Evolutionary conservation across 2,329 filamentous ascomycete species (phyloP).

Genomic region (Colletotrichum sp.): DNA sequence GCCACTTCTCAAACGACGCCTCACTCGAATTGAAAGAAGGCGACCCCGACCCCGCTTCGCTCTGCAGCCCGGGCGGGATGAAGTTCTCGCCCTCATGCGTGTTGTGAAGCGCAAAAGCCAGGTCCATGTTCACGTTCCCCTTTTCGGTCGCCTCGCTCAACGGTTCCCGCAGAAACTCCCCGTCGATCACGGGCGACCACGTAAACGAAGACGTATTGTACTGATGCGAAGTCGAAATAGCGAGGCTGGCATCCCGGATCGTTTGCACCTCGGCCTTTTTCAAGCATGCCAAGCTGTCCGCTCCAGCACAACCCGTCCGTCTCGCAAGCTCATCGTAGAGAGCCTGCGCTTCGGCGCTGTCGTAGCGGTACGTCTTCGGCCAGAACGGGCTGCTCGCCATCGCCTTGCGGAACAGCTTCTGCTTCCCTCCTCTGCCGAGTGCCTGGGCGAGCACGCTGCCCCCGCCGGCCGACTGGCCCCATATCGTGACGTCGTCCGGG

Average conservation of each 20-base stretch:
- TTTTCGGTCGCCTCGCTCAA: constrained; percentile 48
- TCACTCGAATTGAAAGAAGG: constrained; percentile 54
- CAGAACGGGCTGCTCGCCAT: constrained; percentile 58
- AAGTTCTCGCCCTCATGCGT: constrained; percentile 69
- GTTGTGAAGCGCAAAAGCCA: constrained; percentile 64
- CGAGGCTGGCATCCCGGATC: constrained; percentile 56
- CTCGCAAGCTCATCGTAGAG: constrained; percentile 52
- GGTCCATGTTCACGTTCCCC: constrained; percentile 46
- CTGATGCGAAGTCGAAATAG: constrained; percentile 51
- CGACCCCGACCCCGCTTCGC: constrained; percentile 31
- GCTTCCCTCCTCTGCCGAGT: constrained; percentile 11
- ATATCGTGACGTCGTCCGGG: constrained; percentile 29
- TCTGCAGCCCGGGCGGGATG: constrained; percentile 53
- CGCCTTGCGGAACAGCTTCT: constrained; percentile 27
- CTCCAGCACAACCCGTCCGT: constrained; percentile 51
- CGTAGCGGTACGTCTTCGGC: constrained; percentile 62
- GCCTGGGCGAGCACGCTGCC: constrained; percentile 23
- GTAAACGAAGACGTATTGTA: constrained; percentile 63
- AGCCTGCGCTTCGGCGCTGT: constrained; percentile 54
- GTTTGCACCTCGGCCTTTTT: constrained; percentile 58
- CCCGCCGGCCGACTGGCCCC: constrained; percentile 32
- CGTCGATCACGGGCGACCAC: constrained; percentile 67
- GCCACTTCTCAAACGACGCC: constrained; percentile 57
- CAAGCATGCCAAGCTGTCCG: constrained; percentile 57
- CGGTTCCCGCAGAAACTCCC: constrained; percentile 51